Evolutionary conservation across 116 monocot species (phyloP).

Genomic region (Papilionanthe hybrid): DNA sequence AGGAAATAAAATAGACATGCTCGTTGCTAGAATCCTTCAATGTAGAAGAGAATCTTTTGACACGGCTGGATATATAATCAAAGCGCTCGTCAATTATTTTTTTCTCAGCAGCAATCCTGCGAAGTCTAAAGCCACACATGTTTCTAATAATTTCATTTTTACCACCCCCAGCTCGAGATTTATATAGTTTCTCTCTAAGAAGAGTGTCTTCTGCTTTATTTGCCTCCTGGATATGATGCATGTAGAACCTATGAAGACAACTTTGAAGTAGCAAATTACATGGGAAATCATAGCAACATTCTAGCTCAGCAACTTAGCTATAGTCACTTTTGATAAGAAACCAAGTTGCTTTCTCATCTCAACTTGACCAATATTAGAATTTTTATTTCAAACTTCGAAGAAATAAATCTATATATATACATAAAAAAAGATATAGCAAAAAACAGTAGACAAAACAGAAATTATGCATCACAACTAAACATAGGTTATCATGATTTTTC

Average conservation of each 20-base stretch:
- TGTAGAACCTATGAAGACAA: slow-evolving; percentile 51
- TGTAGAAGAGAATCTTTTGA: slow-evolving; percentile 55
- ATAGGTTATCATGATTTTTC: neutral
- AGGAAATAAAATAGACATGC: slow-evolving; percentile 62
- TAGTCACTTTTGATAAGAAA: neutral
- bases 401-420: no score
- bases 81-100: slow-evolving; percentile 50
- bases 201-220: slow-evolving; percentile 43
- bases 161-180: slow-evolving; percentile 1
- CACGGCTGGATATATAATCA: slow-evolving; percentile 41
- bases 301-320: neutral
- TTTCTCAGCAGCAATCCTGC: slow-evolving; percentile 28
- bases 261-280: neutral
- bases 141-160: slow-evolving; percentile 9
- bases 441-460: no score
- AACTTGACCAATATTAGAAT: neutral
- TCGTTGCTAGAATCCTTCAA: slow-evolving; percentile 33
- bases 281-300: neutral
- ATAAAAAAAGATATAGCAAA: no score
- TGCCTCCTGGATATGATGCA: slow-evolving; percentile 51
- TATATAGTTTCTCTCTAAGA: slow-evolving; percentile 18
- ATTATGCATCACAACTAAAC: neutral
- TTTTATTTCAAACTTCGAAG: neutral
- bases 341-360: neutral
- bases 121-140: slow-evolving; percentile 7